Evolutionary conservation across 2,329 filamentous ascomycete species (phyloP), one percentile per base, ranked within the genome.

Genomic region (Trichophyton schoenleinii): DNA sequence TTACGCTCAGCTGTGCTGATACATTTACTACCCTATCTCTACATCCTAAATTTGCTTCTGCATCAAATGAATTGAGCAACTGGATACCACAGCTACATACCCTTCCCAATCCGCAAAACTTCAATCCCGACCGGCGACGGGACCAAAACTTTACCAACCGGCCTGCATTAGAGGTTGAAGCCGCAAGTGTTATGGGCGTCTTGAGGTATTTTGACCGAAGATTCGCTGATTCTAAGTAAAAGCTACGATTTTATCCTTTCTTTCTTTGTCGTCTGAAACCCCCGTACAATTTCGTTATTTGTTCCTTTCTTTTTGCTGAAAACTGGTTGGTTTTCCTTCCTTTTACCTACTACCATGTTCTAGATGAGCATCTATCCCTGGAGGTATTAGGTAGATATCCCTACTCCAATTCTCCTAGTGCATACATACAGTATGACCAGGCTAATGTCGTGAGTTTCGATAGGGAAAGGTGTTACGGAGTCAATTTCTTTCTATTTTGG

Each of bases 101-200:
- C 18, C 80, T 76, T 7, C 74, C 74, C 6, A 71, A 72, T 46
- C 72, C 74, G 0, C 68, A 69, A 57, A 68, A 75, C 44, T 63
- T 75, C 61, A 68, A 71, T 42, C 63, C 70, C 25, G 68, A 63
- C 3, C 41, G 38, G 7, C 41, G 41, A 15, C 61, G 66, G 7
- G 64, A 64, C 11, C 64, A 68, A 15, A 66, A 61, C 46, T 52
- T 64, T 61, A 61, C 60, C 61, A 66, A 60, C 66, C 74, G 74
- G 58, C 80, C 81, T 48, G 84, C 87, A 0, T 84, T 91, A 67
- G 88, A 91, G 71, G 87, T 91, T 15, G 88, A 91, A 73, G 87
- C 88, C 5, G 88, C 88, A 0, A 91, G 87, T 71, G 89, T 91
- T 60, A 91, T 91, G 88, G 87, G 86, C 48, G 88, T 91, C n/a